A percentile compares a stretch with the other conserved stretches of the same genome.
These are phyloP conservation scores for Cinchona pubescens DNA, from an alignment of 257 asterid genomes.

Conservation along the genomic window DNA sequence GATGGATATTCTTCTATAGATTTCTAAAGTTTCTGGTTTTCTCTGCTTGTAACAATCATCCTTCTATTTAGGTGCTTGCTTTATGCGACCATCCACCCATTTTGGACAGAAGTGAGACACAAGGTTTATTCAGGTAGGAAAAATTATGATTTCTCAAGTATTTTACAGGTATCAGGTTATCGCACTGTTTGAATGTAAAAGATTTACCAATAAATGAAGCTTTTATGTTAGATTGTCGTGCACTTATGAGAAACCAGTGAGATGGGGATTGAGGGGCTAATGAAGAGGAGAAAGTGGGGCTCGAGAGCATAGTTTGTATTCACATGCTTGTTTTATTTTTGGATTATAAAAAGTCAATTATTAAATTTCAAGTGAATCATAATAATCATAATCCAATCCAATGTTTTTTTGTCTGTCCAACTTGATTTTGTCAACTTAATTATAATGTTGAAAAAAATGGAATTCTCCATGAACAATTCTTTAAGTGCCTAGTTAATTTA, in stretches of 20 bases:
- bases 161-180: not conserved
- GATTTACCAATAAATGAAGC: not conserved
- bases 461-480: not conserved
- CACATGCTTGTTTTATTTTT: not conserved
- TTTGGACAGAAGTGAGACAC: constrained; percentile 86
- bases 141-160: not conserved
- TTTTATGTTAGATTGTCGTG: not conserved
- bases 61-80: constrained; percentile 74
- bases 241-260: not conserved
- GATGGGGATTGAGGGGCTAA: not conserved
- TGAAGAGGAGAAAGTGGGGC: not conserved
- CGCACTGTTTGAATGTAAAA: not conserved
- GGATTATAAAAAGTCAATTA: not conserved
- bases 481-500: not conserved
- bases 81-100: constrained; percentile 88
- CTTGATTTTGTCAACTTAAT: not conserved
- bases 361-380: not conserved
- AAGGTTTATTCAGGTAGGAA: constrained; percentile 76
- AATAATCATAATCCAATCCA: not conserved
- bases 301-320: not conserved
- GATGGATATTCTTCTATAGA: constrained; percentile 1
- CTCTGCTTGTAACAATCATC: constrained; percentile 13
- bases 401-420: no score
- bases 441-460: not conserved
- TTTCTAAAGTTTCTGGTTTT: not conserved